Base-by-base conservation (phyloP, 345 rosid genomes). In the Firmiana major region DNA sequence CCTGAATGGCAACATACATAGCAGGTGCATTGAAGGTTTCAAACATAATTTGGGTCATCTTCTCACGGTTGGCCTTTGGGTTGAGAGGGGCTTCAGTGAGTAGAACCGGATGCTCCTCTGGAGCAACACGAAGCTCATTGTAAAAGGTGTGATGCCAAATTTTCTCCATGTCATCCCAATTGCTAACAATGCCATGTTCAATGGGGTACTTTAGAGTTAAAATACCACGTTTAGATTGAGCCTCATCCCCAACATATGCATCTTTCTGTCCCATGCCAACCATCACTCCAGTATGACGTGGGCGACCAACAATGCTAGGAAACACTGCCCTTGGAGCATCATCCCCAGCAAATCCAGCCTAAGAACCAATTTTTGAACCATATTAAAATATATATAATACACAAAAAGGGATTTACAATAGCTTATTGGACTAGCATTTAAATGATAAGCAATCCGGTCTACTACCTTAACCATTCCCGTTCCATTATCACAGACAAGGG, bases 1-100 rank as follows among this genome's bases (percentile, higher is more conserved):
- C 94, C 83, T 90, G 93, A 78, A 90, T 90, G 11, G 93, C 92
- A 43, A 90, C 92, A 86, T 90, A 90, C 94, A 88, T 90, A 45
- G 94, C 92, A 49, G 94, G 94, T 73, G 94, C 79, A 71, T 90
- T 90, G 73, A 90, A 90, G 31, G 93, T 90, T 58, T 90, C 93
- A 75, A 89, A 89, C 93, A 90, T 88, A 80, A 88, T 90, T 80
- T 90, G 92, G 72, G 88, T 87, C 94, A 89, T 90, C 90, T 90
- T 90, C 84, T 90, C 94, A 79, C 94, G 92, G 60, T 90, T 90
- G 45, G 94, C 94, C 75, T 89, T 90, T 0, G 94, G 94, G 67
- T 90, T 90, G 13, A 90, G 91, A 53, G 94, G 94, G 74, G 94
- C 92, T 77, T 90, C 94, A n/a, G 94, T 90, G 43, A 90, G 86